phyloP scores from a whole-genome alignment of 768 basidiomycete species.

The Phylloporus arenicola region DNA sequence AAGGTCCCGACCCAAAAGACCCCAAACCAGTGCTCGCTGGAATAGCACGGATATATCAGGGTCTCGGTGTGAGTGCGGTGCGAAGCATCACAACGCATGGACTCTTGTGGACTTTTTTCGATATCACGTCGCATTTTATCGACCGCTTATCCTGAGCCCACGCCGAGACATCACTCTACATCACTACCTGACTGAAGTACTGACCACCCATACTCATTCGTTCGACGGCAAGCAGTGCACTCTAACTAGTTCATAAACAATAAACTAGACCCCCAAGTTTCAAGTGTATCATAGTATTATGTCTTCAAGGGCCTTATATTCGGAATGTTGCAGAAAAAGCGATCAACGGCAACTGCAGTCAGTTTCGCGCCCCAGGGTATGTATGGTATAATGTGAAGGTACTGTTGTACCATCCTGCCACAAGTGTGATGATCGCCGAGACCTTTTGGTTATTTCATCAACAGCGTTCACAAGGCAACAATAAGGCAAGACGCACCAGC shows the following conservation, averaged over 20 bases:
- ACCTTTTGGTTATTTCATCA: conserved; percentile 11
- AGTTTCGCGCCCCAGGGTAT: not conserved
- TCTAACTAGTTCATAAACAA: conserved; percentile 5
- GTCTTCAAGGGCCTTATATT: conserved; percentile 5
- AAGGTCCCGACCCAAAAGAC: conserved; percentile 73
- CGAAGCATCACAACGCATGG: conserved; percentile 93
- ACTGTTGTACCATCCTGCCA: conserved; percentile 5
- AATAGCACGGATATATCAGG: conserved; percentile 82
- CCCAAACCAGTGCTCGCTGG: conserved; percentile 77
- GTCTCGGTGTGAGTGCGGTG: conserved; percentile 88
- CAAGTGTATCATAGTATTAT: conserved; percentile 24
- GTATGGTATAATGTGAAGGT: conserved; percentile 6
- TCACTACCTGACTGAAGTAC: conserved; percentile 5
- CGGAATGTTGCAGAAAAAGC: not conserved
- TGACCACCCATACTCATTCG: conserved; percentile 10
- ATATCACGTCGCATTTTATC: conserved; percentile 70
- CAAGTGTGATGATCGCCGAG: conserved; percentile 7
- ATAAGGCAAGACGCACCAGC: conserved; percentile 9
- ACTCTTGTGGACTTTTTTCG: conserved; percentile 90
- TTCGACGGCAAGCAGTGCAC: conserved; percentile 3
- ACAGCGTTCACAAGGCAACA: not conserved
- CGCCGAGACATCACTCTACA: conserved; percentile 1
- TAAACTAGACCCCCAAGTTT: conserved; percentile 12
- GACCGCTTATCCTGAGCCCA: conserved; percentile 45
- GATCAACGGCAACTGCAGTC: not conserved